Base-by-base conservation (phyloP, 1,284 basidiomycete species). In the Sporisorium sorghi region DNA sequence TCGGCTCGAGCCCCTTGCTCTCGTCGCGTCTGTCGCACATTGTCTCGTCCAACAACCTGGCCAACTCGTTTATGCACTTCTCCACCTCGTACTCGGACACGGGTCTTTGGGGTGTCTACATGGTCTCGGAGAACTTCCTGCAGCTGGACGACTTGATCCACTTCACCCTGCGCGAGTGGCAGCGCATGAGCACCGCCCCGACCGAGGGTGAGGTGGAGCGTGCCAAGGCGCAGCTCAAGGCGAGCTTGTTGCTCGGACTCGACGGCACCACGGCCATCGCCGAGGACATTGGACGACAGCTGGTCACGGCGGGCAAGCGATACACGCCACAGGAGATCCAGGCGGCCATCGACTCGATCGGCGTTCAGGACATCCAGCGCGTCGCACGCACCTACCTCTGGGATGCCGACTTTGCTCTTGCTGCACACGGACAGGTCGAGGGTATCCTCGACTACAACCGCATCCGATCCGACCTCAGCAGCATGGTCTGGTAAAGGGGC, bases 11-110 rank as follows among this genome's bases (percentile, higher is more conserved):
- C 12, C 89, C 94, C 39, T 88, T 97, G 64, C 90, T 97, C 78
- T 94, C 92, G 73, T 97, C 94, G 61, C 90, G 91, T 66, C 90
- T 99, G 68, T 93, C 92, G 51, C 92, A 96, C 87, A 92, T 94
- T 85, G 88, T 99, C 83, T 93, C 93, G 50, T 88, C 89, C 72
- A 92, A 98, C 90, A 94, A 94, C 88, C 92, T 99, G 84, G 96
- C 97, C 83, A 99, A 99, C 89, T 94, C 92, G 77, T 99, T 93
- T 91, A 97, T 98, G 93, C 94, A 93, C 73, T 99, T 99, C 90
- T 97, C 93, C 42, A 99, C 97, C 12, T 95, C 93, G n/a, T 99
- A 99, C 88, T 95, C 94, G 17, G 97, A 99, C 87, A 99, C 95
- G 19, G 97, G 96, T 83, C 91, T 99, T 48, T 99, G 97, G 97